These are phyloP conservation scores for Lachnellula cervina DNA, from an alignment of 2,329 filamentous ascomycete species.

Conservation along the genomic window DNA sequence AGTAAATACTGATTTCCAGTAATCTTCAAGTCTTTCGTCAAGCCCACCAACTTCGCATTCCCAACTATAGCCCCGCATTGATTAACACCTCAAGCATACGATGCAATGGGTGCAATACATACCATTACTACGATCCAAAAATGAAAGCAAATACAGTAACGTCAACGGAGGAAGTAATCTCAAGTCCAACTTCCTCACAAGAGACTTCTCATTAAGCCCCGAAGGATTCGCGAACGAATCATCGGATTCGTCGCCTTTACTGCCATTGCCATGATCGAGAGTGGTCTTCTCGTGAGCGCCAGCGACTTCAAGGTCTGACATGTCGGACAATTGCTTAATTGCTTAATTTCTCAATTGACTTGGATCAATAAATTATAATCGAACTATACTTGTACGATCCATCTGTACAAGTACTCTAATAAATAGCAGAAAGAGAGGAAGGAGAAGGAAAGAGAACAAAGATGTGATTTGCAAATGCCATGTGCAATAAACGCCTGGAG, in stretches of 20 bases:
- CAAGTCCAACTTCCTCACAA: conserved; percentile 53
- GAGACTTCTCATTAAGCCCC: conserved; percentile 47
- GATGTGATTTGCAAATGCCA: background rate
- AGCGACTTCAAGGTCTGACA: no score
- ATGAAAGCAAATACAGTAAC: conserved; percentile 51
- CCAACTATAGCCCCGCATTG: conserved; percentile 41
- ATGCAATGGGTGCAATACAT: conserved; percentile 26
- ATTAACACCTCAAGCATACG: background rate
- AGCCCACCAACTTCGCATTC: conserved; percentile 53
- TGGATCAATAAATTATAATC: no score
- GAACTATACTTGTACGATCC: no score
- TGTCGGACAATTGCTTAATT: no score
- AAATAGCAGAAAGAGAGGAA: background rate
- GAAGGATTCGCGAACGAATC: conserved; percentile 19
- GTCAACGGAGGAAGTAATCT: conserved; percentile 50
- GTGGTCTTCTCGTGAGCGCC: conserved; percentile 6
- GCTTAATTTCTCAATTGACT: background rate
- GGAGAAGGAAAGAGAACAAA: background rate
- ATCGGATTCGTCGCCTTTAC: conserved; percentile 8
- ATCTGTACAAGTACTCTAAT: background rate
- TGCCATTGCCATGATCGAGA: background rate
- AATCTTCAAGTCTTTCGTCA: conserved; percentile 48
- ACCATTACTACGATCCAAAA: conserved; percentile 55
- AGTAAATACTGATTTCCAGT: conserved; percentile 60
- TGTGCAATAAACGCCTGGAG: background rate